Conservation (phyloP, 768 basidiomycete genomes). For the Russula compacta region DNA sequence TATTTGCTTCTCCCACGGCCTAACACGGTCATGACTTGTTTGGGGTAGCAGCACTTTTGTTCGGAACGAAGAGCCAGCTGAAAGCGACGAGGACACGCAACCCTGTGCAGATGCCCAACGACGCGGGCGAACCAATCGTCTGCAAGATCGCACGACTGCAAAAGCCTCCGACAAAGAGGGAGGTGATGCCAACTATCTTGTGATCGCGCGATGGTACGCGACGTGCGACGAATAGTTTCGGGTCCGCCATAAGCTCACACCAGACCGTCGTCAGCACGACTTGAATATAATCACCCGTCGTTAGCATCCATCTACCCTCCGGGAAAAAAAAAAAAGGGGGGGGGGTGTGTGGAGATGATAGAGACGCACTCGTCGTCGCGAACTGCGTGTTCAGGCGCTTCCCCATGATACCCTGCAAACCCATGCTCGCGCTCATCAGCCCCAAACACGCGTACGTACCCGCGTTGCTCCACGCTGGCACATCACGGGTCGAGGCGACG, state of each 20-base stretch:
- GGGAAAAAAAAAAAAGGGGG: not conserved
- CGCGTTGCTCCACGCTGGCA: constrained; percentile 63
- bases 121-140: constrained; percentile 48
- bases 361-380: constrained; percentile 56
- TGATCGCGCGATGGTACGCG: constrained; percentile 59
- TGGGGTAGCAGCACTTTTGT: constrained; percentile 22
- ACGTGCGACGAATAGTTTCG: constrained; percentile 53
- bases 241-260: constrained; percentile 83
- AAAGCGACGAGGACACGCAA: constrained; percentile 52
- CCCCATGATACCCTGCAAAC: constrained; percentile 79
- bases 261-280: constrained; percentile 83
- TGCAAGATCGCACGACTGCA: constrained; percentile 49
- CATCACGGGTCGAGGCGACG: constrained; percentile 43
- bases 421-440: constrained; percentile 73
- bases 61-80: constrained; percentile 59
- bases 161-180: constrained; percentile 76
- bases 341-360: no score
- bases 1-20: not conserved
- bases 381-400: constrained; percentile 76
- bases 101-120: constrained; percentile 60
- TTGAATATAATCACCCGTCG: constrained; percentile 19
- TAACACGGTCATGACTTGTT: not conserved
- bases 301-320: not conserved
- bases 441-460: constrained; percentile 62
- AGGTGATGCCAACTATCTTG: constrained; percentile 51